A percentile compares a stretch with the other conserved stretches of the same genome.
Conservation (phyloP, 2,329 filamentous ascomycete species). For the Parafenestella ontariensis region DNA sequence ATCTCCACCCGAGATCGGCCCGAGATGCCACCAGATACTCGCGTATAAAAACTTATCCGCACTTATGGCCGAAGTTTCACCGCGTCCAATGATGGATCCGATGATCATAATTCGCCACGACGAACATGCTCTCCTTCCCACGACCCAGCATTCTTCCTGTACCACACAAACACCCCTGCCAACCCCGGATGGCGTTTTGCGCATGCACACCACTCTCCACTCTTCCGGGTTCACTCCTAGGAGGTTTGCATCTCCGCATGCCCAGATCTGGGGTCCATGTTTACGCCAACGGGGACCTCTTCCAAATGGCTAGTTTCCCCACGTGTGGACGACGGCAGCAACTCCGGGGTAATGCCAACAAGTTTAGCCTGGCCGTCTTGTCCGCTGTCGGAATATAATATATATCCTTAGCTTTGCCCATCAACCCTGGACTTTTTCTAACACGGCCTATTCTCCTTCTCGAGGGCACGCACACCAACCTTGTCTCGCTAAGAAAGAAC, state of each 20-base stretch:
- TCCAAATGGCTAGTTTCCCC: conserved; percentile 14
- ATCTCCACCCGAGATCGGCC: background rate
- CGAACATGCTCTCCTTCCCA: background rate
- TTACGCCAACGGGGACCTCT: conserved; percentile 6
- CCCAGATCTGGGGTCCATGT: conserved; percentile 6
- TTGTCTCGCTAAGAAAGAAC: background rate
- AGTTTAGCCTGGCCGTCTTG: conserved; percentile 4
- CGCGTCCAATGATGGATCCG: background rate
- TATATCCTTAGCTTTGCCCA: conserved; percentile 9
- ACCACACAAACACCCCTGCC: too few relatives aligned
- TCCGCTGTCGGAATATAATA: background rate
- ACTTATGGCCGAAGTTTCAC: background rate
- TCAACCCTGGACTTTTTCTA: conserved; percentile 3
- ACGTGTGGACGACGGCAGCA: conserved; percentile 5
- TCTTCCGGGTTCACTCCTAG: background rate
- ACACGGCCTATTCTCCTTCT: conserved; percentile 1
- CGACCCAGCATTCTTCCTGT: background rate
- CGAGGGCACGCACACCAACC: conserved; percentile 2
- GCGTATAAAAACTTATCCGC: background rate
- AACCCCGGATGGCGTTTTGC: background rate
- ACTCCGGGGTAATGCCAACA: conserved; percentile 15
- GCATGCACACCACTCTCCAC: background rate
- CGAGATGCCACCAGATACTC: background rate
- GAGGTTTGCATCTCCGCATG: background rate
- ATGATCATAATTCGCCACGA: background rate